Evolutionary conservation across 2,329 filamentous ascomycete genomes (phyloP), one percentile per base, ranked within the genome.

Genomic region (Scolecobasidium constrictum): DNA sequence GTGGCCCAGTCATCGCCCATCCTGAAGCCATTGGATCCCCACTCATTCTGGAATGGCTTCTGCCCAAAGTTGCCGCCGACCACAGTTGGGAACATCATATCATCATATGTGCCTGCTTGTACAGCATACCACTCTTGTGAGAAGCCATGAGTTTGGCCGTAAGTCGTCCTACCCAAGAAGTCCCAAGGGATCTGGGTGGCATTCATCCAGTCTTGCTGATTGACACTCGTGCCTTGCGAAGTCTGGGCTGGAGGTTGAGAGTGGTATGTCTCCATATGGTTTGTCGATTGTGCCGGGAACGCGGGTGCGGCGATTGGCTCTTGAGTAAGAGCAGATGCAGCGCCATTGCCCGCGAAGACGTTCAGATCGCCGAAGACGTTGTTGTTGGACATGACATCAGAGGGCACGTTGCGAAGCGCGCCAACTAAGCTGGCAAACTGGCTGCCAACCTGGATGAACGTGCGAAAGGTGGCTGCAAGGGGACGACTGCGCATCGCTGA

Each of bases 151-250:
- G 26, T n/a, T 31, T 31, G 26, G 26, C 26, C 26, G 26, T 31
- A 31, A n/a, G 26, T 31, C 9, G 26, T 31, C 9, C 26, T 7
- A n/a, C 26, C 26, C 9, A 31, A n/a, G n/a, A 31, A 31, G 26
- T 31, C 26, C 26, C 26, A 31, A 7, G 26, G 26, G 26, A 31
- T 31, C 26, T 31, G 26, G n/a, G 26, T 31, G 9, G 26, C 26
- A n/a, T 31, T 31, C 26, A 31, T 31, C 26, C 26, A 31, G n/a
- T 31, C 26, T 31, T 31, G 26, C 26, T 31, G 26, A n/a, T 31
- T 31, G 26, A 31, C 26, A n/a, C 26, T 31, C 9, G 26, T n/a
- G 9, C 26, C 26, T 31, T 9, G n/a, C 9, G 9, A 9, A n/a
- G 26, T 31, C n/a, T 31, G 26, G 9, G 26, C 26, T 7, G 26